Evolutionary conservation across 805 yeast genomes (phyloP), one percentile per base, ranked within the genome.

Genomic region (Metschnikowia aberdeeniae): DNA sequence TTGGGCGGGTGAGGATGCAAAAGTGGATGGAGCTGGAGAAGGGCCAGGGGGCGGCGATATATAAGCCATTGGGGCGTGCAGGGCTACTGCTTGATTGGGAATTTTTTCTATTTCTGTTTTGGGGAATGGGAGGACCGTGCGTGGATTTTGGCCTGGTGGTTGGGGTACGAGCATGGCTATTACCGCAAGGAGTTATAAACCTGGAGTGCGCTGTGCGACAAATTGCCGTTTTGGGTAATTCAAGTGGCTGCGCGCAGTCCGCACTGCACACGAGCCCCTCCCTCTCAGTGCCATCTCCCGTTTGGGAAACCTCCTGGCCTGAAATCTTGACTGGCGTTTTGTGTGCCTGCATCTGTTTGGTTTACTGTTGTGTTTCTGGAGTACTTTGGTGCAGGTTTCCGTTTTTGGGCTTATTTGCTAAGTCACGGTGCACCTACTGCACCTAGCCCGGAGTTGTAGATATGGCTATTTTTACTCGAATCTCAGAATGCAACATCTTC

Each of bases 161-260:
- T 31, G 42, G 33, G 35, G 36, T 30, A 13, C 13, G 24, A 7
- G 29, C 29, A 4, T 24, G 19, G 22, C 29, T 24, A 39, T 39
- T 39, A 20, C 42, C 36, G 26, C 36, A 39, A 39, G 14, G 22
- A 31, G 42, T 30, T 39, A 39, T 39, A 31, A 24, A 31, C 9
- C 42, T 39, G 36, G 42, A 32, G 42, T 39, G 30, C 42, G 42
- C 42, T 14, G 17, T 24, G 30, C 10, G 36, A 22, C 35, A 22
- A 20, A 39, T 39, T 39, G 6, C 42, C 42, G 9, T 11, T 30
- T 30, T 13, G 3, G 42, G 42, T 12, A 39, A 39, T 39, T 39
- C 34, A 24, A 39, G 31, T 39, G 30, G 24, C 34, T 14, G 29
- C 14, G 36, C 30, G 30, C 28, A 22, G 29, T 14, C n/a, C 6